Evolutionary conservation across 2,329 filamentous ascomycete genomes (phyloP), one percentile per base, ranked within the genome.

Genomic region (Helicocarpus griseus): DNA sequence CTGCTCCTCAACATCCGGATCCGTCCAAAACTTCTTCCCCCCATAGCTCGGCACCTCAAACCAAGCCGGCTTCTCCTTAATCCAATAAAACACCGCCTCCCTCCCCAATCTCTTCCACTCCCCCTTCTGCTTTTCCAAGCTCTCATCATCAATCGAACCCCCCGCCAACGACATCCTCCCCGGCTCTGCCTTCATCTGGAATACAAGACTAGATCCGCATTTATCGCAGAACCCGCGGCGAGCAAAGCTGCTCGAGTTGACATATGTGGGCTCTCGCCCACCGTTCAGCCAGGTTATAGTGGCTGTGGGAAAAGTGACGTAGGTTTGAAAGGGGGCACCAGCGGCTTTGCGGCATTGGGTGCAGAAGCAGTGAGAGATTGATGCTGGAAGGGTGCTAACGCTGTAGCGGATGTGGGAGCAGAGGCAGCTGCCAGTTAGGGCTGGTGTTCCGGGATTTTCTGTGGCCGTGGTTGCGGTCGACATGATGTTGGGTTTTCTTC

Each of bases 331-430:
- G 1, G 69, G 68, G 3, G 68, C 70, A 11, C 75, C 74, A 2
- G 74, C 71, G 36, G 75, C 54, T 57, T 73, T 72, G 52, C 74
- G 73, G 55, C 76, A 79, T 38, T 69, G 69, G n/a, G 60, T 62
- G 57, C 76, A 78, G 58, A 77, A 68, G 60, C 75, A 78, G 51
- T 71, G 60, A 17, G 63, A 65, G 26, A 74, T 59, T 22, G 60
- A 53, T 11, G 56, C 60, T 0, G 74, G 72, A 1, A 64, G 57
- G 1, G 54, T 55, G 13, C 64, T 66, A 48, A 65, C 66, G 1
- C 61, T 68, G 61, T 74, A 77, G 36, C 61, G 63, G 29, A 77
- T 65, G 44, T 65, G 60, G 11, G 66, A 64, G 53, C 75, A 77
- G 41, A 66, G 65, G 53, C 74, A 77, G 50, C 69, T 65, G 33